Evolutionary conservation across 2,329 filamentous ascomycete genomes (phyloP).

Genomic region (Exophiala mesophila): DNA sequence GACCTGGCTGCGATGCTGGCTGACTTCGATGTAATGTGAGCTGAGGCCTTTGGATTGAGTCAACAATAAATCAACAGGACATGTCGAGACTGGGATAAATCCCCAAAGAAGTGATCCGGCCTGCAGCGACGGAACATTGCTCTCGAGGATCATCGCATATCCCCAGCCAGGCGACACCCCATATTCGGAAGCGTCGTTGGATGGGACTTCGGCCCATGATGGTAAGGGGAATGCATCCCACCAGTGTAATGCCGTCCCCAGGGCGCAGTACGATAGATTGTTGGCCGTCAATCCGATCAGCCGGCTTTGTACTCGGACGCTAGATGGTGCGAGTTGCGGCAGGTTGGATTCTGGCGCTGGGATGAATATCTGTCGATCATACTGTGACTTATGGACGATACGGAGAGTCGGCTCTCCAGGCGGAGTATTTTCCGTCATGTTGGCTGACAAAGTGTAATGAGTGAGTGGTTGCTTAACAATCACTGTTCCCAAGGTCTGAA

Average conservation of each 20-base stretch:
- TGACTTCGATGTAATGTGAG: constrained; percentile 36
- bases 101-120: constrained; percentile 38
- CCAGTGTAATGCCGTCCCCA: constrained; percentile 11
- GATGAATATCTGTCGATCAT: constrained; percentile 10
- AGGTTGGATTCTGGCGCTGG: neutral
- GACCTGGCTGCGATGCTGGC: constrained; percentile 33
- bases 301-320: constrained; percentile 13
- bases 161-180: constrained; percentile 47
- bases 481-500: too few species aligned
- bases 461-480: too few species aligned
- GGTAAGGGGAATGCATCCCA: constrained; percentile 45
- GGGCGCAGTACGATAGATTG: constrained; percentile 22
- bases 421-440: too few species aligned
- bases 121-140: constrained; percentile 33
- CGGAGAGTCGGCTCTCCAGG: neutral
- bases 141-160: constrained; percentile 41
- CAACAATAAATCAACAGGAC: constrained; percentile 36
- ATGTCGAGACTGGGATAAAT: constrained; percentile 40
- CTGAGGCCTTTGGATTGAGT: constrained; percentile 18
- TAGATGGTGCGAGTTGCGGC: constrained; percentile 6
- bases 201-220: constrained; percentile 22
- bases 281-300: constrained; percentile 17
- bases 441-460: too few species aligned
- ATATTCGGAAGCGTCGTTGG: constrained; percentile 36
- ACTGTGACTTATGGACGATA: constrained; percentile 4